Base-by-base conservation (phyloP, 2,329 filamentous ascomycete genomes). In the Emydomyces testavorans region DNA sequence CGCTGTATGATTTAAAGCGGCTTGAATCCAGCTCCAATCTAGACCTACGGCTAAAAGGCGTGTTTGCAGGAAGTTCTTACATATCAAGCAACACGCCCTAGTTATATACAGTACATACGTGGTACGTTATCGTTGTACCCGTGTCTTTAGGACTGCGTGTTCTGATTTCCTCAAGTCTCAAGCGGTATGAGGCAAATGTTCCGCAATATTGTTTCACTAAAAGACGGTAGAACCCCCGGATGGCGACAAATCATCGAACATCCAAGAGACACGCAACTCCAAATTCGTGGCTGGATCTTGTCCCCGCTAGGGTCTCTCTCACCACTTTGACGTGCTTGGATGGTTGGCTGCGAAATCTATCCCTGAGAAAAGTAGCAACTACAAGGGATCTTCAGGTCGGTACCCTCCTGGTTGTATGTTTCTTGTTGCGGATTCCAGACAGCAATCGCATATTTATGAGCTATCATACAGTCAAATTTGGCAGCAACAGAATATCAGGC, bases 211-310 rank as follows among this genome's bases (percentile, higher is more conserved):
- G 44, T 47, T 47, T 32, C 36, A 40, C 44, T 47, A 36, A n/a
- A n/a, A 32, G 18, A 32, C 35, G 49, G 48, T 48, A 41, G 35
- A 24, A 18, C 26, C 21, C 39, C 43, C 20, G 23, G 48, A 44
- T 46, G 45, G 39, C 44, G 48, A 51, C 48, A 55, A 54, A 51
- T 56, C 52, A 54, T 47, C 51, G 52, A 45, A 34, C 32, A 36
- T 39, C 36, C 26, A 34, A 34, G 23, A 37, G 24, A 35, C 20
- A 48, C 46, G 28, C 34, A 51, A 48, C 50, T 52, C 53, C 51
- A 53, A 57, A 59, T 62, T 55, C 58, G 57, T 56, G 31, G 15
- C 45, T 41, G 34, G 45, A 48, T 48, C 45, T 32, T 28, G 29
- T 48, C 45, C 45, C 45, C 45, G 37, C 43, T 46, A 13, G 34